Conservation (phyloP, 176 grass and related monocot genomes). For the Carex kokanica region DNA sequence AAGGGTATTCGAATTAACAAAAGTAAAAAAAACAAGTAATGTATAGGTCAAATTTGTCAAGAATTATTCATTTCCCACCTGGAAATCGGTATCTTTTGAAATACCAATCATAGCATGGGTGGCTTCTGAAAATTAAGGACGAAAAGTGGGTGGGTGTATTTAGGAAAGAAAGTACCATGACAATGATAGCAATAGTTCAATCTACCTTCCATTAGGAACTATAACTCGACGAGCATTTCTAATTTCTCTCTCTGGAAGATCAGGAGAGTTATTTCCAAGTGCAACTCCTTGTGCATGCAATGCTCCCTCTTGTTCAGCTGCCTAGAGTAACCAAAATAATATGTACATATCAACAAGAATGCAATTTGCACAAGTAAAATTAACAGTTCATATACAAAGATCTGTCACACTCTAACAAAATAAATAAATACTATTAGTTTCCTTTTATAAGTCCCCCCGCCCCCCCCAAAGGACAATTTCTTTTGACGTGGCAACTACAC, state of each 20-base stretch:
- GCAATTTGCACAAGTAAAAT: constrained; percentile 25
- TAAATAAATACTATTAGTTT: not conserved
- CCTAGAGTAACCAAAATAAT: constrained; percentile 36
- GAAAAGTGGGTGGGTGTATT: not conserved
- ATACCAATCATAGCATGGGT: not conserved
- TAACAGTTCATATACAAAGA: not conserved
- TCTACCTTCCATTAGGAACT: constrained; percentile 47
- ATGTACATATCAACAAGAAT: constrained; percentile 1
- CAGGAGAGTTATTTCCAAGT: constrained; percentile 35
- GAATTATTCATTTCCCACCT: not conserved
- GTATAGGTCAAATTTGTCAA: not conserved
- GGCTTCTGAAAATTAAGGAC: not conserved
- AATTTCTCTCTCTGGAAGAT: constrained; percentile 47
- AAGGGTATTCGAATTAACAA: not conserved
- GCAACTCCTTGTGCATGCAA: constrained; percentile 36
- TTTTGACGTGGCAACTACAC: not conserved
- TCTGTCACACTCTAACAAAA: not conserved
- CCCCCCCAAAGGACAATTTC: not conserved
- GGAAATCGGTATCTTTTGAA: not conserved
- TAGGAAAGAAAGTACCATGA: not conserved
- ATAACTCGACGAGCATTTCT: constrained; percentile 27
- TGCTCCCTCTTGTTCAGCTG: constrained; percentile 47
- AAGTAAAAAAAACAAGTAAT: not conserved
- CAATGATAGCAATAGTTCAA: constrained; percentile 27
- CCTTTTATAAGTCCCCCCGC: not conserved